These are phyloP conservation scores for Leptographium wingfieldii DNA, from an alignment of 2,329 filamentous ascomycete genomes.

Conservation along the genomic window DNA sequence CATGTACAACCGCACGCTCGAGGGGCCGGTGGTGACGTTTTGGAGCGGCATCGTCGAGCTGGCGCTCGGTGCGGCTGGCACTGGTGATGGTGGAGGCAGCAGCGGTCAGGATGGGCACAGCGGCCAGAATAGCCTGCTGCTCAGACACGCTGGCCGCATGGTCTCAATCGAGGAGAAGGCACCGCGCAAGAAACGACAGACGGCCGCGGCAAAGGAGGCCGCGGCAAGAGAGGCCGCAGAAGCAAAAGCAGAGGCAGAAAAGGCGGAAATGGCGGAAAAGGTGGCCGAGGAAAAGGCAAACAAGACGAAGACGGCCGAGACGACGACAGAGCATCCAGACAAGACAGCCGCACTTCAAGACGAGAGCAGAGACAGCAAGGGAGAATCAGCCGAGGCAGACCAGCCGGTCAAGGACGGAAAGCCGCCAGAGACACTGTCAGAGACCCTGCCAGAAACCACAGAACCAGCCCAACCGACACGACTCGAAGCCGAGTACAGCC, in stretches of 20 bases:
- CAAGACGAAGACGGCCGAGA: neutral
- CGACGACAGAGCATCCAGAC: neutral
- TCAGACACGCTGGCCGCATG: constrained; percentile 56
- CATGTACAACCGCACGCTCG: constrained; percentile 71
- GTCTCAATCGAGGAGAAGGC: constrained; percentile 50
- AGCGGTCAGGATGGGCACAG: neutral
- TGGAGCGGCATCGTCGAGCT: constrained; percentile 88
- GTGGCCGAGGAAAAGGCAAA: neutral
- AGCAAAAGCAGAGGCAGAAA: neutral
- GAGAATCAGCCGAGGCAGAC: neutral
- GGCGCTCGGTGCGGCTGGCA: constrained; percentile 11
- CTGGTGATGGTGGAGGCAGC: too few relatives aligned
- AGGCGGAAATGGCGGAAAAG: constrained; percentile 4
- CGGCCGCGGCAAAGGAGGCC: constrained; percentile 11
- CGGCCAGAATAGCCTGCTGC: constrained; percentile 40
- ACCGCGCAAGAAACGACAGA: constrained; percentile 36
- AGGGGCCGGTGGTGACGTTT: constrained; percentile 80
- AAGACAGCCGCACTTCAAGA: neutral
- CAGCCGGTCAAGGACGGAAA: neutral
- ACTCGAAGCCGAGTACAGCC: neutral
- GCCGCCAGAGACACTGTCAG: neutral
- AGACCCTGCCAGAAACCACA: neutral
- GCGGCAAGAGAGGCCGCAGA: neutral
- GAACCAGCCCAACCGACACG: neutral
- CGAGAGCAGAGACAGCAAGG: neutral